A percentile compares a stretch with the other conserved stretches of the same genome.
These are phyloP conservation scores for Microcos paniculata DNA, from an alignment of 345 rosid species.

Conservation along the genomic window DNA sequence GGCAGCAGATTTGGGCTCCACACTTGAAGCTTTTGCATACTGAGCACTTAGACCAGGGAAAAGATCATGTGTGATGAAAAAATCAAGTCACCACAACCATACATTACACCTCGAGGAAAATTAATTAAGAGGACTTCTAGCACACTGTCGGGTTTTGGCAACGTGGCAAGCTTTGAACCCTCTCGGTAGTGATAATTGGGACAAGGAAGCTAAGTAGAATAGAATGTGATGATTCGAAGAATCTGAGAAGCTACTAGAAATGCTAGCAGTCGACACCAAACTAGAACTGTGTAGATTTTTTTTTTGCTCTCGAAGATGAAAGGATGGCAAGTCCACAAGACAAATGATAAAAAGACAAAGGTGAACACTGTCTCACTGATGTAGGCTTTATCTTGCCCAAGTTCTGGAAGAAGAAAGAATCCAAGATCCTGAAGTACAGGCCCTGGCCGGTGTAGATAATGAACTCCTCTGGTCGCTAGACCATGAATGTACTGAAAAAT, in stretches of 20 bases:
- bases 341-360: slow-evolving; percentile 59
- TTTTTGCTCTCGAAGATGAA: slow-evolving; percentile 90
- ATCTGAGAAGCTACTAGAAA: slow-evolving; percentile 89
- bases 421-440: no score
- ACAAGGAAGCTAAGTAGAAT: slow-evolving; percentile 98
- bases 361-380: slow-evolving; percentile 87
- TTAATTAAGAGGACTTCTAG: slow-evolving; percentile 69
- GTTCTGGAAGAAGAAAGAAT: no score
- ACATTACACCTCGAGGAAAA: slow-evolving; percentile 84
- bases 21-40: no score
- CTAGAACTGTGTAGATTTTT: slow-evolving; percentile 88
- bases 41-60: slow-evolving; percentile 82
- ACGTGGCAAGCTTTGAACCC: slow-evolving; percentile 83
- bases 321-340: slow-evolving; percentile 98
- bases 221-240: no score
- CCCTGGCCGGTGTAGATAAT: no score
- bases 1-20: no score
- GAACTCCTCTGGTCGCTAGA: slow-evolving; percentile 86
- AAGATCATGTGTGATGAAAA: slow-evolving; percentile 99
- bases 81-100: slow-evolving; percentile 97
- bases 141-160: no score
- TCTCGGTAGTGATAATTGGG: slow-evolving; percentile 96
- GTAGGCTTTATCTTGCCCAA: no score
- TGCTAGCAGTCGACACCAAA: slow-evolving; percentile 98
- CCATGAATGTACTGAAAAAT: slow-evolving; percentile 94